Evolutionary conservation across 192 early-diverging fungal species (phyloP).

Genomic region (Chytriomyces hyalinus): DNA sequence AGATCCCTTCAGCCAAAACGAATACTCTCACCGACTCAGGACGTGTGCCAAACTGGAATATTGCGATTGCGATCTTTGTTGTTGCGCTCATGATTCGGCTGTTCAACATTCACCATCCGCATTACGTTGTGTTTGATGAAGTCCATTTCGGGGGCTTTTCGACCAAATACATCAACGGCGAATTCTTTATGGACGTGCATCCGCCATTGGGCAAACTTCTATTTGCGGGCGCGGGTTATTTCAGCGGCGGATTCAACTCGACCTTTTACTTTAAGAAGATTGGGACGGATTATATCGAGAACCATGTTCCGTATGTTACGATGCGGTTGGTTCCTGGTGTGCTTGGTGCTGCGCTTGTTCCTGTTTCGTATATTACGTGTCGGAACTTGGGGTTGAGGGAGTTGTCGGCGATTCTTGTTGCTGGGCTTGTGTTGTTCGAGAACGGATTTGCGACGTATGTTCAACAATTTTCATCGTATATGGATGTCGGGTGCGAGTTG

Average conservation of each 20-base stretch:
- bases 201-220: slow-evolving; percentile 56
- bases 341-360: slow-evolving; percentile 75
- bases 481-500: not conserved
- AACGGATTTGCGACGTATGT: slow-evolving; percentile 38
- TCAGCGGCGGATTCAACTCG: slow-evolving; percentile 51
- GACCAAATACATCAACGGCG: slow-evolving; percentile 15
- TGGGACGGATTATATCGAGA: slow-evolving; percentile 80
- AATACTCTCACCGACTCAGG: too few relatives aligned
- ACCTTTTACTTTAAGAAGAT: slow-evolving; percentile 70
- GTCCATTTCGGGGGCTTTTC: slow-evolving; percentile 51
- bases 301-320: slow-evolving; percentile 88
- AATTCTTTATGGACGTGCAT: slow-evolving; percentile 65
- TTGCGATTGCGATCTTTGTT: slow-evolving; percentile 38
- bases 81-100: slow-evolving; percentile 45
- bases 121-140: slow-evolving; percentile 57
- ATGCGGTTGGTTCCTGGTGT: slow-evolving; percentile 80
- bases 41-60: slow-evolving; percentile 42
- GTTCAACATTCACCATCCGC: slow-evolving; percentile 48
- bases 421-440: slow-evolving; percentile 49
- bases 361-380: slow-evolving; percentile 57
- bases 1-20: too few relatives aligned
- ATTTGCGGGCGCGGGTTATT: slow-evolving; percentile 47
- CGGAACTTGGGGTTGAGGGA: slow-evolving; percentile 49
- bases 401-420: slow-evolving; percentile 42
- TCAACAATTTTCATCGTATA: not conserved